Conservation (phyloP, 495 filamentous ascomycete species). For the Xylaria telfairii region DNA sequence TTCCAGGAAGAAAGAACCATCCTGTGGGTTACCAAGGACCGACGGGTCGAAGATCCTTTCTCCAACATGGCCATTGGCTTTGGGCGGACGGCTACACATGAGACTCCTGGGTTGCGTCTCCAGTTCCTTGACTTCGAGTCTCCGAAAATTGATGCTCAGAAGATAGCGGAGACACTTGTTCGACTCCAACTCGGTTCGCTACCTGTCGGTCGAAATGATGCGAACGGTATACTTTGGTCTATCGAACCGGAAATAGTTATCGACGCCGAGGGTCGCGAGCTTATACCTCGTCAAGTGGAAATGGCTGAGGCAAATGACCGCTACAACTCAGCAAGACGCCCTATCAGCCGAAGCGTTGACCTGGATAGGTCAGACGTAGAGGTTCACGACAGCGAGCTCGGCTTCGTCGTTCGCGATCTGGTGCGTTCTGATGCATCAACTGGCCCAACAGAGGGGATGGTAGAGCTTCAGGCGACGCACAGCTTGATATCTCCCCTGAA, state of each 20-base stretch:
- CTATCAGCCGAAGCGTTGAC: background rate
- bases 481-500: background rate
- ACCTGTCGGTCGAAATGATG: background rate
- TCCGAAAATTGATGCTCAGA: background rate
- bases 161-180: background rate
- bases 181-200: background rate
- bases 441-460: background rate
- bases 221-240: constrained; percentile 32
- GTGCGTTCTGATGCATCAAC: background rate
- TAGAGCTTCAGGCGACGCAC: background rate
- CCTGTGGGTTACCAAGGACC: constrained; percentile 31
- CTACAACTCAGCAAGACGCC: background rate
- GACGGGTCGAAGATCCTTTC: constrained; percentile 15
- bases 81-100: constrained; percentile 7
- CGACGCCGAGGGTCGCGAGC: constrained; percentile 3
- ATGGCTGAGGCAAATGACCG: background rate
- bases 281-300: background rate
- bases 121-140: constrained; percentile 39
- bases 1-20: background rate
- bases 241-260: constrained; percentile 42
- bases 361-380: background rate
- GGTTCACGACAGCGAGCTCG: background rate
- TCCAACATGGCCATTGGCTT: constrained; percentile 28
- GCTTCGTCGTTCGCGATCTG: background rate
- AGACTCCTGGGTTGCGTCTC: constrained; percentile 12